Evolutionary conservation across 2,329 filamentous ascomycete genomes (phyloP).

Genomic region (Neonectria ditissima): DNA sequence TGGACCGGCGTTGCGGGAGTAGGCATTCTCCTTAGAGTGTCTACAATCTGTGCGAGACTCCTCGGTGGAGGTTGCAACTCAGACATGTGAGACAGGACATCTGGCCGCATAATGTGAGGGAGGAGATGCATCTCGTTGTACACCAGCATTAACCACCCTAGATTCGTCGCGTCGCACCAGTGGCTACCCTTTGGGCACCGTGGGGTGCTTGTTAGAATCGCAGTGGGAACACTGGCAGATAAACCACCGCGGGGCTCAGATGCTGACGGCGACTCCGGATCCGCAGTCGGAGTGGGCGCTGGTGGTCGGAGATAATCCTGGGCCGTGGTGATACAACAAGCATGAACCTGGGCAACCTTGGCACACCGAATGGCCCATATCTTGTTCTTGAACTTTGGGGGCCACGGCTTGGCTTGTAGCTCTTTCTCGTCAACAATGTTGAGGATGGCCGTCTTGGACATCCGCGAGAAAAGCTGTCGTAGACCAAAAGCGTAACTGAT

Average conservation of each 20-base stretch:
- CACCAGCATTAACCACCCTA: constrained; percentile 66
- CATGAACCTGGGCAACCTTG: constrained; percentile 63
- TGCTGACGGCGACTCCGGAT: constrained; percentile 33
- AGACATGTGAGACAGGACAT: constrained; percentile 41
- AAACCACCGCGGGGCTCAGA: constrained; percentile 38
- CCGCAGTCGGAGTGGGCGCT: constrained; percentile 32
- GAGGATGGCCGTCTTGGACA: constrained; percentile 62
- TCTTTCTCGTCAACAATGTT: constrained; percentile 59
- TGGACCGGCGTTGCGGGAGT: constrained; percentile 57
- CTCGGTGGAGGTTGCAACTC: constrained; percentile 45
- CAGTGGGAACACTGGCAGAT: constrained; percentile 32
- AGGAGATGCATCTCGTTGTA: constrained; percentile 61
- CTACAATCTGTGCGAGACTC: constrained; percentile 60
- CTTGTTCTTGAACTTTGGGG: constrained; percentile 59
- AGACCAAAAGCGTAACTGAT: constrained; percentile 66
- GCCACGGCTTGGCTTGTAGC: constrained; percentile 59
- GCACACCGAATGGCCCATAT: constrained; percentile 61
- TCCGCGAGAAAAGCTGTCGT: constrained; percentile 60
- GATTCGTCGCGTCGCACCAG: constrained; percentile 63
- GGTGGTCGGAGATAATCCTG: constrained; percentile 59
- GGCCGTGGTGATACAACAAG: constrained; percentile 57
- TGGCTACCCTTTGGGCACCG: constrained; percentile 64
- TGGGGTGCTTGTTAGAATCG: constrained; percentile 52
- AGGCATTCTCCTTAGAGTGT: constrained; percentile 57
- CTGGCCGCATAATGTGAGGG: constrained; percentile 53